Base-by-base conservation (phyloP, 345 rosid genomes). In the Noccaea caerulescens region DNA sequence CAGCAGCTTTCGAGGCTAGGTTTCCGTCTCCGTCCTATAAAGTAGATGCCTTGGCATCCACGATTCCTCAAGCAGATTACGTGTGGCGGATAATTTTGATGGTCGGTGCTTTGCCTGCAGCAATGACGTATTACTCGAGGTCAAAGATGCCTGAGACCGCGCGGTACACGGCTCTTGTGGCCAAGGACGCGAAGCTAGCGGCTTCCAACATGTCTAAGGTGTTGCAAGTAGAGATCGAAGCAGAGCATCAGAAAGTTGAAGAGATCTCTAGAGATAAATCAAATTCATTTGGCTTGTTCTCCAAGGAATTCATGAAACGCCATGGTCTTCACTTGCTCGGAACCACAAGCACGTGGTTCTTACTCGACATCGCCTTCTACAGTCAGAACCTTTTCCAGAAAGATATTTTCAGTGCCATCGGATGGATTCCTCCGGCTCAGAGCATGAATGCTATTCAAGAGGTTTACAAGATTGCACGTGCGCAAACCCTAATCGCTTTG, bases 71-170 rank as follows among this genome's bases (percentile, higher is more conserved):
- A 68, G 96, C 96, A 0, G 96, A 91, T 81, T 91, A 78, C 16
- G 81, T 89, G 38, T 89, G 97, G 97, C 81, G 96, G 54, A 87
- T 91, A 3, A 84, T 91, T 71, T 41, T 91, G 7, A 87, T 86
- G 97, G 81, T 82, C 0, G 97, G 96, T 33, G 97, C 96, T 16
- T 77, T 91, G 55, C 97, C 93, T 0, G 97, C 97, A 0, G 88
- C 76, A 2, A 79, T 85, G 45, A 91, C 97, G 56, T 91, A 89
- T 80, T 89, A 89, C 71, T 91, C 90, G 79, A 71, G 97, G 62
- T 63, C 86, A 77, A 91, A 91, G 79, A 87, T 91, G 97, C 96
- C 97, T 1, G 97, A 91, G 63, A 91, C 97, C 2, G 92, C 97
- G 0, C 86, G 96, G 69, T 91, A 86, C 83, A 91, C 97, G 0